These are phyloP conservation scores for Zizania latifolia DNA, from an alignment of 176 grass and related monocot species.

Conservation along the genomic window DNA sequence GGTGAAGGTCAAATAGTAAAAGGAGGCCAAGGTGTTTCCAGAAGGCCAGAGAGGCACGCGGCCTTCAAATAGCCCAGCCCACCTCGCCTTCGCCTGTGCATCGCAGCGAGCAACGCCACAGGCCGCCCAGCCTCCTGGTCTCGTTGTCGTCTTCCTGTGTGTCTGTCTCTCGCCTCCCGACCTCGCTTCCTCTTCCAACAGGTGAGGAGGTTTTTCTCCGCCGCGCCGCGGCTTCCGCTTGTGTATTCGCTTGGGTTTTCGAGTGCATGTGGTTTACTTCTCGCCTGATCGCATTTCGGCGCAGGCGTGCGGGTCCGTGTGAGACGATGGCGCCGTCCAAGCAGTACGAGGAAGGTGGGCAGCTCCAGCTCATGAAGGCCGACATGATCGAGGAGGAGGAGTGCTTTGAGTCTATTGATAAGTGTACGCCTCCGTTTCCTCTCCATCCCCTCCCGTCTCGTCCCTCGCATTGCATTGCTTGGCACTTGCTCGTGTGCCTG, in stretches of 20 bases:
- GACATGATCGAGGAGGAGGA: constrained; percentile 63
- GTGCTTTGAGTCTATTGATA: constrained; percentile 86
- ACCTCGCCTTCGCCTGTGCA: too few species aligned
- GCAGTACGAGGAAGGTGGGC: constrained; percentile 67
- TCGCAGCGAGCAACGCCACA: too few species aligned
- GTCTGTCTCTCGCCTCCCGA: not conserved
- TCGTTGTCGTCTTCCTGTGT: too few species aligned
- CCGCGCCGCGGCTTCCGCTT: not conserved
- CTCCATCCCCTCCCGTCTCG: not conserved
- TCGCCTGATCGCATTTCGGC: not conserved
- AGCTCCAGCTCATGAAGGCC: constrained; percentile 85
- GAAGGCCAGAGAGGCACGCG: too few species aligned
- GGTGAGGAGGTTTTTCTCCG: not conserved
- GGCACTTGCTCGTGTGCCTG: not conserved
- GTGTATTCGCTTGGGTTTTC: not conserved
- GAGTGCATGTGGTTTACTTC: not conserved
- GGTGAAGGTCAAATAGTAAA: too few species aligned
- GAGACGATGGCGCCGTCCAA: constrained; percentile 39
- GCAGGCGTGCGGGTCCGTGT: constrained; percentile 9
- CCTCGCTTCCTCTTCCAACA: not conserved
- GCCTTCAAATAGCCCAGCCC: too few species aligned
- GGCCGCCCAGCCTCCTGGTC: too few species aligned
- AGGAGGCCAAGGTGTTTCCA: too few species aligned
- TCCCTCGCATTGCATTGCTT: not conserved
- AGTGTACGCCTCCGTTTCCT: constrained; percentile 33